A percentile compares a stretch with the other conserved stretches of the same genome.
These are phyloP conservation scores for Monoraphidium neglectum DNA, from an alignment of 139 green algal species.

Conservation along the genomic window DNA sequence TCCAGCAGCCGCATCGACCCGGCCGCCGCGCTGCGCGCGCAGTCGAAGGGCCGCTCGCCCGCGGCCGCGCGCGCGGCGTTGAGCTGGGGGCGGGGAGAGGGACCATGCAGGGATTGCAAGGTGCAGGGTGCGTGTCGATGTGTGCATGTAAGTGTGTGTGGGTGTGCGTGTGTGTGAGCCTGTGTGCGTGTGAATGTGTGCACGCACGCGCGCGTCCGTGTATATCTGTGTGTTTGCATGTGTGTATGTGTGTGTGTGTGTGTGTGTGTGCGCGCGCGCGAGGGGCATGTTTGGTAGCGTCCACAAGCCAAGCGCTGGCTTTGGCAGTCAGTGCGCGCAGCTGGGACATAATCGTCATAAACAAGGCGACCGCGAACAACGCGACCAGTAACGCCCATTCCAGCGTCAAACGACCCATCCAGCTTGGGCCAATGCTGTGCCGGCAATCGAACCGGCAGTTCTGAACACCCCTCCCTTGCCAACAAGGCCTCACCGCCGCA, in stretches of 20 bases:
- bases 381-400: background rate
- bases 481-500: slow-evolving; percentile 35
- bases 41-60: slow-evolving; percentile 39
- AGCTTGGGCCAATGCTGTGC: background rate
- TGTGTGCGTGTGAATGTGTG: too few species aligned
- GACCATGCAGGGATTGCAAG: background rate
- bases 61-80: background rate
- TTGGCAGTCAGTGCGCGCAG: background rate
- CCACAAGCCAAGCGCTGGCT: too few species aligned
- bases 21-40: slow-evolving; percentile 54
- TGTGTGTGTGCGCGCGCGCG: too few species aligned
- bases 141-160: background rate
- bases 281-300: too few species aligned
- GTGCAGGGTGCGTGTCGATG: too few species aligned
- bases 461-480: too few species aligned
- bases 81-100: background rate
- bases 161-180: background rate
- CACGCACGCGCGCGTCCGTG: too few species aligned
- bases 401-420: background rate
- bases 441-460: background rate
- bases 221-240: too few species aligned
- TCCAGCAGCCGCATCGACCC: slow-evolving; percentile 49
- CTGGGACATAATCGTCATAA: background rate
- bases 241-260: too few species aligned
- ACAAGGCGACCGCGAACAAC: background rate